These are phyloP conservation scores for Iris pallida DNA, from an alignment of 116 monocot species.

Conservation along the genomic window DNA sequence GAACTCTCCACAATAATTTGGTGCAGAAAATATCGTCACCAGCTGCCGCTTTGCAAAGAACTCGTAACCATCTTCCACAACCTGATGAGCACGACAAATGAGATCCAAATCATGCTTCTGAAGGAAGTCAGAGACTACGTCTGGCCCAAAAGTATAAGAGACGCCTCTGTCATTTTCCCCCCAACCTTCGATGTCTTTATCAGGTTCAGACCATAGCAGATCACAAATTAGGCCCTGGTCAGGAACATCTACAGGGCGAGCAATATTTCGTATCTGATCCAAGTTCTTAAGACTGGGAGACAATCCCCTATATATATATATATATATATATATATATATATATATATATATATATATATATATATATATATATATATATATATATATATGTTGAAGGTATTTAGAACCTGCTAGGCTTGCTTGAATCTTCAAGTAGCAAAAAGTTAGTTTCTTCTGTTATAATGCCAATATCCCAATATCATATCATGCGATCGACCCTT, in stretches of 20 bases:
- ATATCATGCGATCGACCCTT: no score
- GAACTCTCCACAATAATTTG: conserved; percentile 18
- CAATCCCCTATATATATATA: conserved; percentile 40
- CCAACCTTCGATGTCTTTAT: conserved; percentile 55
- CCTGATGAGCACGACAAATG: conserved; percentile 70
- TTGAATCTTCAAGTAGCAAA: no score
- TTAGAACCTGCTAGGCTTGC: no score
- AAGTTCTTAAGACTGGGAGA: conserved; percentile 44
- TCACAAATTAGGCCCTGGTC: conserved; percentile 66
- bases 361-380: no score
- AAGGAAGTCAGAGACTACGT: conserved; percentile 52
- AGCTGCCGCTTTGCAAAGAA: conserved; percentile 44
- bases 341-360: no score
- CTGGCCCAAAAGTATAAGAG: conserved; percentile 58
- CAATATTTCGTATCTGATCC: conserved; percentile 45
- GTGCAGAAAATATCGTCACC: conserved; percentile 20
- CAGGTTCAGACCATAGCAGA: conserved; percentile 66
- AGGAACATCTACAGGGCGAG: conserved; percentile 49
- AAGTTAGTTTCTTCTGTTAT: no score
- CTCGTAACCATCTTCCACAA: conserved; percentile 55
- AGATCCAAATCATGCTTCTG: conserved; percentile 62
- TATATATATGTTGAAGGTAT: no score
- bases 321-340: no score
- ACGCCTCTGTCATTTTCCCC: conserved; percentile 65
- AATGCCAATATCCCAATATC: no score